phyloP scores from a whole-genome alignment of 2,329 filamentous ascomycete species.

The Beauveria bassiana region DNA sequence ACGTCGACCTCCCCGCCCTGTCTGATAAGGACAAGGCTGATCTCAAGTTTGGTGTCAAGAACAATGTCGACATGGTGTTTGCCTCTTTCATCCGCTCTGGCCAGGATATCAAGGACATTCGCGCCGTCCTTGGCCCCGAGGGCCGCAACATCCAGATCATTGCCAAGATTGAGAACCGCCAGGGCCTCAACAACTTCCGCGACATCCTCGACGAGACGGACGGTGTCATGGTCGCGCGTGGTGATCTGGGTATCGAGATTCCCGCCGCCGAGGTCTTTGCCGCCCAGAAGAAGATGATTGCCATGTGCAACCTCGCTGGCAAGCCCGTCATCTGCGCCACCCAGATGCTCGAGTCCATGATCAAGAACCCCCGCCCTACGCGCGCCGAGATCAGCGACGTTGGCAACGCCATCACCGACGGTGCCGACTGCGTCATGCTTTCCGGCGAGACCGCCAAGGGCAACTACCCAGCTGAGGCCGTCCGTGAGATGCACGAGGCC shows the following conservation, averaged over 20 bases:
- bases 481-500: constrained; percentile 96
- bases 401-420: constrained; percentile 94
- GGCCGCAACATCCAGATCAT: constrained; percentile 99
- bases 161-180: constrained; percentile 99
- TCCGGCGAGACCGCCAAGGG: constrained; percentile 99
- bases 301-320: constrained; percentile 98
- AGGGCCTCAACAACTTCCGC: constrained; percentile 98
- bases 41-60: constrained; percentile 93
- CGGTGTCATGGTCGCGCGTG: constrained; percentile 99
- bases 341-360: constrained; percentile 99
- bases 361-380: constrained; percentile 97
- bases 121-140: constrained; percentile 79
- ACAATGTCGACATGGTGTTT: constrained; percentile 98
- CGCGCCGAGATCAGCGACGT: constrained; percentile 98
- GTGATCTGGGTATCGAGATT: constrained; percentile 94
- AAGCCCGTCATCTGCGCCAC: constrained; percentile 99
- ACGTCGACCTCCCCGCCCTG: constrained; percentile 93
- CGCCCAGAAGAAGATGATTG: constrained; percentile 99
- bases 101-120: constrained; percentile 88
- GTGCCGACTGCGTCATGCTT: constrained; percentile 98
- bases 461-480: constrained; percentile 83
- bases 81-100: constrained; percentile 95
- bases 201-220: constrained; percentile 95
- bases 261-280: constrained; percentile 97
- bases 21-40: constrained; percentile 98